Percentiles rank a stretch among this genome's conserved stretches.
Conservation (phyloP, 2,329 filamentous ascomycete species). For the Penicillium sp. region DNA sequence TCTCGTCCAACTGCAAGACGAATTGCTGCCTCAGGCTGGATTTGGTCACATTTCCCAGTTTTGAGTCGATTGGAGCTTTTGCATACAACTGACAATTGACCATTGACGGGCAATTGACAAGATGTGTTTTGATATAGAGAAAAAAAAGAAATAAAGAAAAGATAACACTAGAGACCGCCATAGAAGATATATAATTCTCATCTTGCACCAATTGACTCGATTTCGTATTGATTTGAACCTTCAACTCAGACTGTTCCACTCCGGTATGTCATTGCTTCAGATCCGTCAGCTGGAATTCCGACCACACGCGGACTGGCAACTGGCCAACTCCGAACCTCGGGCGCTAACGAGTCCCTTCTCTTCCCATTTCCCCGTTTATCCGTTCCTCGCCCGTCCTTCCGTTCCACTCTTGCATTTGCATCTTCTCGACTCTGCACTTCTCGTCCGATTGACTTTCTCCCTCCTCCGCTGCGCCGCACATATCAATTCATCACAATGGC, state of each 20-base stretch:
- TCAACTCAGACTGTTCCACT: too few species aligned
- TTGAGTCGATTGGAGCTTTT: neutral
- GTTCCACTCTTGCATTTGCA: conserved; percentile 10
- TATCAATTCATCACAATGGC: conserved; percentile 59
- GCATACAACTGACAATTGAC: neutral
- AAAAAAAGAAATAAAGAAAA: neutral
- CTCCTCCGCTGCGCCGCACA: conserved; percentile 4
- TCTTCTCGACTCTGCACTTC: conserved; percentile 12
- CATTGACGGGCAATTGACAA: neutral
- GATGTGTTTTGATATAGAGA: neutral
- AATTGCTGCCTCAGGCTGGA: too few species aligned
- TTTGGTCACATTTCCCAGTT: neutral
- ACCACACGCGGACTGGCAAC: neutral
- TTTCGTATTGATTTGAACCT: too few species aligned
- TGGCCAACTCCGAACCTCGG: conserved; percentile 28
- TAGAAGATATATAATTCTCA: neutral
- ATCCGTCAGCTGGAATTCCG: neutral
- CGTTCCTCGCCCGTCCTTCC: conserved; percentile 12
- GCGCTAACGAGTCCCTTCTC: conserved; percentile 19
- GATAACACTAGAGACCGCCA: neutral
- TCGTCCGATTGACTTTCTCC: conserved; percentile 9
- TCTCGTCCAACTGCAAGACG: too few species aligned
- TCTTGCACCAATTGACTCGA: neutral
- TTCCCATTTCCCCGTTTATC: conserved; percentile 23
- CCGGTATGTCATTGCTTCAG: neutral